A percentile compares a stretch with the other conserved stretches of the same genome.
Conservation (phyloP, 306 rosid species). For the Corylus heterophylla region DNA sequence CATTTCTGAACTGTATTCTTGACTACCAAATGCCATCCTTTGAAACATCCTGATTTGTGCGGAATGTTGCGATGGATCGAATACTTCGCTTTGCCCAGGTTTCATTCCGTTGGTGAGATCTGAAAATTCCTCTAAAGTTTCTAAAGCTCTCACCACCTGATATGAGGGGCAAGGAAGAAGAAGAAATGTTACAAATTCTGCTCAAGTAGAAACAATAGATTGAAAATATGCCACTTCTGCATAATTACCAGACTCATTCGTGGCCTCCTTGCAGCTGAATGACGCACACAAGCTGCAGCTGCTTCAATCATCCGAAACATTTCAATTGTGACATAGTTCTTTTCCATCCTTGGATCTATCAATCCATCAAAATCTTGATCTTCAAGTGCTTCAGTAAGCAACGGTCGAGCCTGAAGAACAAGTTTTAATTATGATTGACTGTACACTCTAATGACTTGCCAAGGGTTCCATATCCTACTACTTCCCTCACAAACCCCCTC, state of each 20-base stretch:
- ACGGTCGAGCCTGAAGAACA: constrained; percentile 79
- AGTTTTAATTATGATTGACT: constrained; percentile 14
- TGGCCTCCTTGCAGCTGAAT: constrained; percentile 78
- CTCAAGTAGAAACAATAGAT: not conserved
- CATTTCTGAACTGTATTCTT: constrained; percentile 56
- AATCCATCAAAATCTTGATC: constrained; percentile 54
- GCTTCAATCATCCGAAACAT: constrained; percentile 93
- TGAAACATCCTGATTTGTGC: constrained; percentile 84
- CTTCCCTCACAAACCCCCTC: not conserved
- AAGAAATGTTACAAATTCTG: constrained; percentile 9
- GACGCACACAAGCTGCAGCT: constrained; percentile 92
- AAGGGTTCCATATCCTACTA: not conserved
- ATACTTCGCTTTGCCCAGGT: constrained; percentile 84
- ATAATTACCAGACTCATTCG: constrained; percentile 81
- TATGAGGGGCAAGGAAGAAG: not conserved
- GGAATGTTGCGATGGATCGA: constrained; percentile 65
- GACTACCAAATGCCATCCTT: constrained; percentile 89
- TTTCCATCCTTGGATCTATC: constrained; percentile 75
- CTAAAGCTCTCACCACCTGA: constrained; percentile 94
- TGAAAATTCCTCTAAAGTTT: constrained; percentile 60
- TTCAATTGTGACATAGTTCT: constrained; percentile 54
- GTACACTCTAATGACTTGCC: not conserved
- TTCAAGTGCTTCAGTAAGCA: constrained; percentile 65
- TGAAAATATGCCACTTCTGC: not conserved
- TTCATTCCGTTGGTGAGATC: constrained; percentile 87